Conservation (phyloP, 2,329 filamentous ascomycete genomes). For the Plectosphaerella plurivora region DNA sequence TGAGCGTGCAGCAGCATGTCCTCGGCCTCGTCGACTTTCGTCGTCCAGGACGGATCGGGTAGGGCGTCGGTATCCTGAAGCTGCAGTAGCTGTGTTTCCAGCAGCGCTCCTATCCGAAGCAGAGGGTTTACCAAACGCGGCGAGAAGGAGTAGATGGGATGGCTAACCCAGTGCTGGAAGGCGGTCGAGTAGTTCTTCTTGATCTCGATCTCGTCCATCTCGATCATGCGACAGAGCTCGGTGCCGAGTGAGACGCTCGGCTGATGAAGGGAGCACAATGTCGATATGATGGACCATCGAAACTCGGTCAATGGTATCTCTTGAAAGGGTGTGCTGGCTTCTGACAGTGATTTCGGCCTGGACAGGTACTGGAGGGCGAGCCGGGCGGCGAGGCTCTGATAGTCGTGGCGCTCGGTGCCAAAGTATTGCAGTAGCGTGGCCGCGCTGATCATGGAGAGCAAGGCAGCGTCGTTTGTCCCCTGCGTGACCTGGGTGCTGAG, state of each 20-base stretch:
- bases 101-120: conserved; percentile 8
- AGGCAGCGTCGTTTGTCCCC: conserved; percentile 1
- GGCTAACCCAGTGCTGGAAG: conserved; percentile 11
- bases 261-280: conserved; percentile 9
- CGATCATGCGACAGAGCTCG: conserved; percentile 5
- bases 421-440: conserved; percentile 7
- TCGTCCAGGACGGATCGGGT: conserved; percentile 2
- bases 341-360: background rate
- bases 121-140: conserved; percentile 12
- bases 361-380: conserved; percentile 5
- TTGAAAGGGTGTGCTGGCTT: background rate
- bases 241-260: background rate
- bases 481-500: conserved; percentile 1
- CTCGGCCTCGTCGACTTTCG: conserved; percentile 5
- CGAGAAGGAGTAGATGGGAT: conserved; percentile 12
- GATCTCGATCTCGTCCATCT: conserved; percentile 11
- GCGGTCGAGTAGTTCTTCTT: conserved; percentile 10
- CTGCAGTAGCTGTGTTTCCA: conserved; percentile 8
- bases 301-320: conserved; percentile 9
- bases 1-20: conserved; percentile 9
- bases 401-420: conserved; percentile 6
- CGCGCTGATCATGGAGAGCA: conserved; percentile 9
- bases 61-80: background rate
- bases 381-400: conserved; percentile 4
- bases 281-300: conserved; percentile 11